These are phyloP conservation scores for Zostera marina DNA, from an alignment of 116 monocot genomes.

Conservation along the genomic window DNA sequence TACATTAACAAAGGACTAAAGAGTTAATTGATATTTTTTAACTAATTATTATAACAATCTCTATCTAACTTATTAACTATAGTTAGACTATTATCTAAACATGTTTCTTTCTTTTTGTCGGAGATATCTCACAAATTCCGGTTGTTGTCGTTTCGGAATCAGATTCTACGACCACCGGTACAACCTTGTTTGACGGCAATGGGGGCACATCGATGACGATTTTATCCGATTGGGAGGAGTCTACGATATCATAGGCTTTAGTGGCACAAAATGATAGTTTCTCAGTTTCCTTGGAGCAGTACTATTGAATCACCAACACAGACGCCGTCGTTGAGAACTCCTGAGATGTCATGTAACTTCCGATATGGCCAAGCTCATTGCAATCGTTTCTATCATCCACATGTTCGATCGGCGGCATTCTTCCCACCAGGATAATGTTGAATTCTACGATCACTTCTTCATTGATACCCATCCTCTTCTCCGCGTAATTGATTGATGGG, in stretches of 20 bases:
- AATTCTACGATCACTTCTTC: conserved; percentile 10
- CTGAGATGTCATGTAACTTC: conserved; percentile 37
- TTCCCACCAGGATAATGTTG: conserved; percentile 43
- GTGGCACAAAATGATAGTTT: background rate
- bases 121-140: too few species aligned
- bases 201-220: too few species aligned
- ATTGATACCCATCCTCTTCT: conserved; percentile 13
- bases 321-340: conserved; percentile 37
- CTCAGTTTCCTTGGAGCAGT: conserved; percentile 11
- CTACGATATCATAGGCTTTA: conserved; percentile 9
- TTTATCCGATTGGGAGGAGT: conserved; percentile 8
- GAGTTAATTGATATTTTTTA: too few species aligned
- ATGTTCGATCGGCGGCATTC: conserved; percentile 7
- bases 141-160: too few species aligned
- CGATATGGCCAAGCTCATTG: conserved; percentile 52
- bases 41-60: too few species aligned
- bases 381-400: conserved; percentile 21
- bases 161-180: too few species aligned
- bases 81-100: too few species aligned
- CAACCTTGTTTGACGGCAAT: too few species aligned
- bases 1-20: too few species aligned
- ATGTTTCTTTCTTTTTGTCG: too few species aligned
- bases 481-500: conserved; percentile 22
- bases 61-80: too few species aligned
- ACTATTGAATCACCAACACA: conserved; percentile 38